These are phyloP conservation scores for Solanum gracilifrons DNA, from an alignment of 257 asterid species.

Conservation along the genomic window DNA sequence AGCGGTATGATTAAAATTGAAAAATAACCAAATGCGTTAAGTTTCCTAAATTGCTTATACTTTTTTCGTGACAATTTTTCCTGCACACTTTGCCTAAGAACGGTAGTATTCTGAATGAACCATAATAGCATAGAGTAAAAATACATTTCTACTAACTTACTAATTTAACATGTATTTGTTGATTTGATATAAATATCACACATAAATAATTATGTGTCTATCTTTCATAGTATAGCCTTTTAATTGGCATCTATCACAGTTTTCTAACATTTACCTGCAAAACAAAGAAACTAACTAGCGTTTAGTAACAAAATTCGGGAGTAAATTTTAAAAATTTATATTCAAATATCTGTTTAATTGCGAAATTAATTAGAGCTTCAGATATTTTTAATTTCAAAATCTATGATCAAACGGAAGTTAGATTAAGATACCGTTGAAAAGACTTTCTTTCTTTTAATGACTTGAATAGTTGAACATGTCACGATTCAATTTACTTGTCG, in stretches of 20 bases:
- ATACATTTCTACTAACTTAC: not conserved
- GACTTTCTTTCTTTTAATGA: not conserved
- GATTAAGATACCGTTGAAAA: not conserved
- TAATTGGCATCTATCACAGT: not conserved
- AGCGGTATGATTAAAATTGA: not conserved
- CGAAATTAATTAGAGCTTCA: no score
- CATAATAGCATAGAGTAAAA: not conserved
- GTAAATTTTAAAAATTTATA: no score
- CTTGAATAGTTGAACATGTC: not conserved
- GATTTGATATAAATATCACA: no score
- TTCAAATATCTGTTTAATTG: no score
- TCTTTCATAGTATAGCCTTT: no score
- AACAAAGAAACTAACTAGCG: not conserved
- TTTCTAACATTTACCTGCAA: not conserved
- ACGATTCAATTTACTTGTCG: no score
- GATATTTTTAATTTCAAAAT: no score
- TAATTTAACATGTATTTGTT: not conserved
- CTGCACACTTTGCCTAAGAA: not conserved
- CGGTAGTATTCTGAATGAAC: not conserved
- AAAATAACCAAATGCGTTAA: not conserved
- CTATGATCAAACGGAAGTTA: not conserved
- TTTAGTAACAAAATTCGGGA: no score
- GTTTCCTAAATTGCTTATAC: not conserved
- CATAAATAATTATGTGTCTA: no score
- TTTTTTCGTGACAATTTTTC: not conserved